These are phyloP conservation scores for Fusarium tjaetaba DNA, from an alignment of 2,329 filamentous ascomycete genomes.

Conservation along the genomic window DNA sequence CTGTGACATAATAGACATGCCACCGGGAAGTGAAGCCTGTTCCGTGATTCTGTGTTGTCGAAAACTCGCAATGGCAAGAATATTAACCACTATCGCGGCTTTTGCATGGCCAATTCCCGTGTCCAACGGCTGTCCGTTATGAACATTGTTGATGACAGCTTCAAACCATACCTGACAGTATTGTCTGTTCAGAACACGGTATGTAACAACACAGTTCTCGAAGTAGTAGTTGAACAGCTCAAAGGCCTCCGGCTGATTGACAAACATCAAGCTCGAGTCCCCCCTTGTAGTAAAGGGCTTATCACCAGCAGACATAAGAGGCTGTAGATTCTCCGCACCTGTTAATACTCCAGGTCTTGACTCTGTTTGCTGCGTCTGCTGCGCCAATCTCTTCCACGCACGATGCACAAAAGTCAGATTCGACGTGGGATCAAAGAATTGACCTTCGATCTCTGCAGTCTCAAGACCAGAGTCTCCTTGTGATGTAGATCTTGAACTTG, in stretches of 20 bases:
- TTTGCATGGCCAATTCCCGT: constrained; percentile 54
- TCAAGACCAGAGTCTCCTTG: constrained; percentile 55
- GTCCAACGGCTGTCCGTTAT: constrained; percentile 49
- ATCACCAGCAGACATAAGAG: constrained; percentile 58
- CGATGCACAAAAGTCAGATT: constrained; percentile 63
- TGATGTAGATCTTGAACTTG: constrained; percentile 9
- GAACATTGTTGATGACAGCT: constrained; percentile 51
- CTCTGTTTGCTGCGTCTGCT: constrained; percentile 48
- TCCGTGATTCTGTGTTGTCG: constrained; percentile 31
- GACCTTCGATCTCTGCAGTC: constrained; percentile 61
- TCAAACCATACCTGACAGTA: constrained; percentile 61
- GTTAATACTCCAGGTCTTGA: constrained; percentile 27
- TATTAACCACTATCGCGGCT: constrained; percentile 58
- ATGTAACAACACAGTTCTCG: constrained; percentile 68
- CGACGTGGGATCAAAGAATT: constrained; percentile 63
- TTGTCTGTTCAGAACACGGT: constrained; percentile 66
- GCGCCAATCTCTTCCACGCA: constrained; percentile 60
- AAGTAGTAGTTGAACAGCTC: constrained; percentile 63
- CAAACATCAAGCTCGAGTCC: constrained; percentile 45
- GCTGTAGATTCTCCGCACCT: constrained; percentile 50
- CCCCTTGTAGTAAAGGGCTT: constrained; percentile 54
- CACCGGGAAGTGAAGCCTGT: background rate
- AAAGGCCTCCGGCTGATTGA: constrained; percentile 51
- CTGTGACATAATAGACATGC: constrained; percentile 1
- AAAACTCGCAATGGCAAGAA: constrained; percentile 57